Percentiles rank a stretch among this genome's conserved stretches.
These are phyloP conservation scores for Debaryomycetaceae sp. DNA, from an alignment of 1,139 yeast species.

Conservation along the genomic window DNA sequence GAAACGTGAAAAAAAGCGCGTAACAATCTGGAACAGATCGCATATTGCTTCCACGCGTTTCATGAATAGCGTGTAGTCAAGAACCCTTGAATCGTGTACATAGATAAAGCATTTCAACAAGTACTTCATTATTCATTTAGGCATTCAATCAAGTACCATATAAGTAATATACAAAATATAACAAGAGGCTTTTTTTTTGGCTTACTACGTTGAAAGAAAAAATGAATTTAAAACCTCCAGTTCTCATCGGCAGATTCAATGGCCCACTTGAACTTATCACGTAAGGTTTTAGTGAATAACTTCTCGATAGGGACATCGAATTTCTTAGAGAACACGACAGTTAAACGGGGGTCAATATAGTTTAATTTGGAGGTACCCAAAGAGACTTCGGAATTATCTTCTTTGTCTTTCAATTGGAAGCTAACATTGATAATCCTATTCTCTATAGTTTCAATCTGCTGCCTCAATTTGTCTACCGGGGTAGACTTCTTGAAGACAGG, in stretches of 20 bases:
- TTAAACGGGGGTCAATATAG: slow-evolving; percentile 90
- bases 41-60: not conserved
- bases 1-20: not conserved
- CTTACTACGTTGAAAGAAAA: too few relatives aligned
- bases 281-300: slow-evolving; percentile 81
- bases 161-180: too few relatives aligned
- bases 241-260: slow-evolving; percentile 83
- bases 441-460: slow-evolving; percentile 72
- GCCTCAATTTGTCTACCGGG: slow-evolving; percentile 70
- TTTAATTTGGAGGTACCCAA: slow-evolving; percentile 91
- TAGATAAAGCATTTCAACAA: not conserved
- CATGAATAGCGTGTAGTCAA: not conserved
- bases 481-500: slow-evolving; percentile 51
- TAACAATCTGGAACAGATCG: not conserved
- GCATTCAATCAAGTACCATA: too few relatives aligned
- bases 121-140: too few relatives aligned
- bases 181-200: too few relatives aligned
- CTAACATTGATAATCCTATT: slow-evolving; percentile 66
- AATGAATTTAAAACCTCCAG: slow-evolving; percentile 73
- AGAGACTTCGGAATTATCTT: slow-evolving; percentile 91
- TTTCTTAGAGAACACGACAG: slow-evolving; percentile 86
- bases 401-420: slow-evolving; percentile 82
- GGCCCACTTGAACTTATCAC: slow-evolving; percentile 96
- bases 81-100: not conserved
- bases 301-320: slow-evolving; percentile 89